A percentile compares a stretch with the other conserved stretches of the same genome.
Conservation (phyloP, 352 stramenopile species). For the Pythium phragmitis region DNA sequence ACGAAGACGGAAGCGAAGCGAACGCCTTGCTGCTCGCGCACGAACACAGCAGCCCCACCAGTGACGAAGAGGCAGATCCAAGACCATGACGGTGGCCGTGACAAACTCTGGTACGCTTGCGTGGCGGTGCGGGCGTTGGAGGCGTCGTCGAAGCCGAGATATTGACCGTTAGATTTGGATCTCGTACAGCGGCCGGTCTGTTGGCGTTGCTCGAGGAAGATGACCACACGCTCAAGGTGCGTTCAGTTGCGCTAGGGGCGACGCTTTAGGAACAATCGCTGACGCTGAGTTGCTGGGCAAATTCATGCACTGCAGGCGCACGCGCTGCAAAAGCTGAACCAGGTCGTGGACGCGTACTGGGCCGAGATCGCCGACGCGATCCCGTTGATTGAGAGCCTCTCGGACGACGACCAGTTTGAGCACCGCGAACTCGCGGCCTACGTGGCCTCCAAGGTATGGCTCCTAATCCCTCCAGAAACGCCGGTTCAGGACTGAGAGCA, state of each 20-base stretch:
- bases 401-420: conserved; percentile 91
- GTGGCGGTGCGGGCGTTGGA: background rate
- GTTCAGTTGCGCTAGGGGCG: background rate
- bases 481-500: conserved; percentile 4
- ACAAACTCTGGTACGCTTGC: conserved; percentile 58
- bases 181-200: conserved; percentile 73
- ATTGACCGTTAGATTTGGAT: background rate
- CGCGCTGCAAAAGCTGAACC: conserved; percentile 90
- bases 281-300: background rate
- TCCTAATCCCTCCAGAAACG: background rate
- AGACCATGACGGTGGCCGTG: conserved; percentile 47
- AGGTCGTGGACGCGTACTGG: conserved; percentile 94
- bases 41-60: background rate
- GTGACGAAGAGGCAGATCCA: conserved; percentile 22
- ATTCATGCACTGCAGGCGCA: conserved; percentile 46
- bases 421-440: conserved; percentile 89
- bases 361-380: conserved; percentile 92
- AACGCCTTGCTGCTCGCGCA: background rate
- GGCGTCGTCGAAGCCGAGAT: conserved; percentile 1
- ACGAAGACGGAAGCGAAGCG: conserved; percentile 8
- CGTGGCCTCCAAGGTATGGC: conserved; percentile 84
- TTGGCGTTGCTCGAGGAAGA: conserved; percentile 91
- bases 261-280: background rate
- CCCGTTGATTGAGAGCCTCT: conserved; percentile 92
- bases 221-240: conserved; percentile 86